Conservation (phyloP, 768 basidiomycete species). For the Tylopilus vinaceipallidus region DNA sequence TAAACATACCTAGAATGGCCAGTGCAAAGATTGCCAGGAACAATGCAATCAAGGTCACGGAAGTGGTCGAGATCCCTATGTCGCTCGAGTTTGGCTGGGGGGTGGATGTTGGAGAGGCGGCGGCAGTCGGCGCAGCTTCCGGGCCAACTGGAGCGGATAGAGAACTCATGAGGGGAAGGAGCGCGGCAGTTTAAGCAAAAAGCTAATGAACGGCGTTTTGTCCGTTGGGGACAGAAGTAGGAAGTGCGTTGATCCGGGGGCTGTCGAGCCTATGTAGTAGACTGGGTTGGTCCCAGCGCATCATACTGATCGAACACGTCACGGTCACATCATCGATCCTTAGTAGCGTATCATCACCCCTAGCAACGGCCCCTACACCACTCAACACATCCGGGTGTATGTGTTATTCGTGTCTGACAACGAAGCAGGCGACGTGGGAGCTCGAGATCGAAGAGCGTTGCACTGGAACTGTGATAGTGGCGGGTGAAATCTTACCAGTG, state of each 20-base stretch:
- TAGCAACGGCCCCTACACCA: slow-evolving; percentile 14
- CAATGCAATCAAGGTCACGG: neutral
- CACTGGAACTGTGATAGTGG: slow-evolving; percentile 1
- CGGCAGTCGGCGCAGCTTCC: slow-evolving; percentile 6
- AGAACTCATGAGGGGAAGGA: slow-evolving; percentile 8
- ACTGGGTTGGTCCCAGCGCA: too few relatives aligned
- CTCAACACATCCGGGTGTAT: neutral
- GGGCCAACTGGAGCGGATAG: slow-evolving; percentile 3
- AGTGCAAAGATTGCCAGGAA: slow-evolving; percentile 21
- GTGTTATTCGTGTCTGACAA: too few relatives aligned
- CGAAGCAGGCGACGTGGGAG: neutral
- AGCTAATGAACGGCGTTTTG: slow-evolving; percentile 1
- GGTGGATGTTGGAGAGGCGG: neutral
- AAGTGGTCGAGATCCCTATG: slow-evolving; percentile 2
- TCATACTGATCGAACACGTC: too few relatives aligned
- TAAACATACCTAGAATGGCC: slow-evolving; percentile 25
- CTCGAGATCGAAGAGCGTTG: neutral
- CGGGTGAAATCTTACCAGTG: too few relatives aligned
- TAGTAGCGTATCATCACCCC: slow-evolving; percentile 11
- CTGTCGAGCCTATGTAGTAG: too few relatives aligned
- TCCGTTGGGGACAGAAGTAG: neutral
- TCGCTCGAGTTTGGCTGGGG: neutral
- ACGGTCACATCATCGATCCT: neutral
- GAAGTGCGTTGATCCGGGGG: too few relatives aligned
- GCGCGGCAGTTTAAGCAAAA: neutral